Evolutionary conservation across 2,329 filamentous ascomycete genomes (phyloP).

Genomic region (Chrysosporium queenslandicum): DNA sequence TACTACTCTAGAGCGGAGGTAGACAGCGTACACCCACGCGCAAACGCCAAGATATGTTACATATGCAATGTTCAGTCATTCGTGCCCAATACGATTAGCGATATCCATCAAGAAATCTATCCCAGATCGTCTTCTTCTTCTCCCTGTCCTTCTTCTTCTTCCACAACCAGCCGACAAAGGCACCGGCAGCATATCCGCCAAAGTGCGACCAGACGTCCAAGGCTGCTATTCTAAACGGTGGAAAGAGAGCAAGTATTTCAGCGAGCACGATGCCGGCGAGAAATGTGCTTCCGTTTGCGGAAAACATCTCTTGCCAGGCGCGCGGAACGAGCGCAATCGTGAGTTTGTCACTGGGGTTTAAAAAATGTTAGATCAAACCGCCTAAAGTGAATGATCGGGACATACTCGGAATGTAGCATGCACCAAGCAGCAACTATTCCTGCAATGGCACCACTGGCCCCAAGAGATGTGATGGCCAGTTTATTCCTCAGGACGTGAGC

Average conservation of each 20-base stretch:
- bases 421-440: conserved; percentile 44
- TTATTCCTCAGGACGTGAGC: conserved; percentile 36
- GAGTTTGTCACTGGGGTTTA: conserved; percentile 29
- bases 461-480: conserved; percentile 40
- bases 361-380: not conserved
- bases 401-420: conserved; percentile 39
- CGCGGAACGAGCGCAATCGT: conserved; percentile 35
- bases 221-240: conserved; percentile 25
- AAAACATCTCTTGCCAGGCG: conserved; percentile 33
- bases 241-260: conserved; percentile 29
- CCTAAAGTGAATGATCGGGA: conserved; percentile 1
- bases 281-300: conserved; percentile 34
- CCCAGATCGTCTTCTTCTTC: conserved; percentile 16
- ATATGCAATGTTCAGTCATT: too few species aligned
- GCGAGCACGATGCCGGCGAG: conserved; percentile 29
- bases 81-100: conserved; percentile 1
- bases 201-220: conserved; percentile 37
- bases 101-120: conserved; percentile 8
- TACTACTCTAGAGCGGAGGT: too few species aligned
- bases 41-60: too few species aligned
- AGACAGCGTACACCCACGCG: too few species aligned
- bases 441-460: conserved; percentile 43
- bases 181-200: conserved; percentile 33
- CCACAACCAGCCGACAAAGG: conserved; percentile 21
- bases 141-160: conserved; percentile 18